Base-by-base conservation (phyloP, 768 basidiomycete species). In the Boletales sp. region DNA sequence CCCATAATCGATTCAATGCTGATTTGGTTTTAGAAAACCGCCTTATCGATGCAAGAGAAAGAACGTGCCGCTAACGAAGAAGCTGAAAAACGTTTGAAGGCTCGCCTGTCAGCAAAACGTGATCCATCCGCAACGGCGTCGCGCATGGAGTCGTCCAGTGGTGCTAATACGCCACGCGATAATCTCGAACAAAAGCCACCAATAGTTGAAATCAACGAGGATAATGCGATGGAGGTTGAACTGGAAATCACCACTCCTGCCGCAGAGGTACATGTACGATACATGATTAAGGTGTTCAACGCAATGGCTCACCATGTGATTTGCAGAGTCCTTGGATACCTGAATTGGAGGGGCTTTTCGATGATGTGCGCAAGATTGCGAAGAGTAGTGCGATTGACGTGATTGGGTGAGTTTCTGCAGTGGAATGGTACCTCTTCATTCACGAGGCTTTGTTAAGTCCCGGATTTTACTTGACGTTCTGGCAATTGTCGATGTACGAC, bases 401-500 rank as follows among this genome's bases (percentile, higher is more conserved):
- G 36, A 82, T 94, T 57, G 87, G 88, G 86, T 94, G 67, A 47
- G 86, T 66, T 18, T 42, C 30, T 42, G 46, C 35, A 36, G 25
- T 54, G 28, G 8, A 53, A 42, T 17, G 46, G 46, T 30, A 14
- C 19, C 44, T 34, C 46, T 49, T 48, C 17, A 19, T 43, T 56
- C 46, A 51, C 36, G 34, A 14, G n/a, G 19, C 12, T 48, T 39
- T 25, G 57, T 44, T 1, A 33, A 96, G 95, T 4, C 86, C 93
- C 28, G 88, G 84, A 3, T 98, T 99, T 71, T 97, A 94, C 62
- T 70, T 90, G 41, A 93, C 94, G 3, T 99, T 97, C 72, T 99
- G 96, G 96, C 94, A 97, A 66, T 70, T 98, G 45, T 87, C 91
- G 1, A 87, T 88, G 32, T 90, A 93, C 60, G 96, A 99, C 67